Conservation (phyloP, 2,329 filamentous ascomycete species). For the Aspergillus jensenii region DNA sequence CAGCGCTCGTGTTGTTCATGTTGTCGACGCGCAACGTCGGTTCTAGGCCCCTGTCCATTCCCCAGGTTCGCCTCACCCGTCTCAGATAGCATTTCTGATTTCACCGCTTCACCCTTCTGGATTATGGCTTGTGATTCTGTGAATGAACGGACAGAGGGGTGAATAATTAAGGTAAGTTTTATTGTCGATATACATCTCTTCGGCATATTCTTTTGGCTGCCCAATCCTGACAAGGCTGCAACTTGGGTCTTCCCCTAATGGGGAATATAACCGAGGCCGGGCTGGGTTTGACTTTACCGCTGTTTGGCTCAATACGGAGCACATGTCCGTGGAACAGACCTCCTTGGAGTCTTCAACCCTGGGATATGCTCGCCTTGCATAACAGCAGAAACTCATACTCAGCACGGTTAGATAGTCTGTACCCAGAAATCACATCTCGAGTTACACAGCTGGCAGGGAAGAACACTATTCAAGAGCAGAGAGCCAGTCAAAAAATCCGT, state of each 20-base stretch:
- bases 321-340: not conserved
- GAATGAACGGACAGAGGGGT: not conserved
- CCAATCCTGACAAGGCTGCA: not conserved
- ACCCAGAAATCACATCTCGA: slow-evolving; percentile 1
- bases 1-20: not conserved
- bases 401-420: not conserved
- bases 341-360: not conserved
- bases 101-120: not conserved
- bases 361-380: slow-evolving; percentile 2
- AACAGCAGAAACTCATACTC: slow-evolving; percentile 1
- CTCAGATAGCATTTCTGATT: not conserved
- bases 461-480: not conserved
- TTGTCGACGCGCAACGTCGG: not conserved
- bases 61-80: not conserved
- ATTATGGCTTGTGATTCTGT: not conserved
- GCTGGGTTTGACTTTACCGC: slow-evolving; percentile 12
- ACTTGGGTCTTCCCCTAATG: slow-evolving; percentile 13
- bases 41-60: not conserved
- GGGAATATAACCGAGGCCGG: slow-evolving; percentile 22
- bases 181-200: not conserved
- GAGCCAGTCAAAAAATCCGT: slow-evolving; percentile 13
- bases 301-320: slow-evolving; percentile 1
- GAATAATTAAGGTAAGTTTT: not conserved
- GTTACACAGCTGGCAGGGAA: slow-evolving; percentile 5
- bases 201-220: slow-evolving; percentile 3